Evolutionary conservation across 768 basidiomycete species (phyloP).

Genomic region (Macrocybe gigantea): DNA sequence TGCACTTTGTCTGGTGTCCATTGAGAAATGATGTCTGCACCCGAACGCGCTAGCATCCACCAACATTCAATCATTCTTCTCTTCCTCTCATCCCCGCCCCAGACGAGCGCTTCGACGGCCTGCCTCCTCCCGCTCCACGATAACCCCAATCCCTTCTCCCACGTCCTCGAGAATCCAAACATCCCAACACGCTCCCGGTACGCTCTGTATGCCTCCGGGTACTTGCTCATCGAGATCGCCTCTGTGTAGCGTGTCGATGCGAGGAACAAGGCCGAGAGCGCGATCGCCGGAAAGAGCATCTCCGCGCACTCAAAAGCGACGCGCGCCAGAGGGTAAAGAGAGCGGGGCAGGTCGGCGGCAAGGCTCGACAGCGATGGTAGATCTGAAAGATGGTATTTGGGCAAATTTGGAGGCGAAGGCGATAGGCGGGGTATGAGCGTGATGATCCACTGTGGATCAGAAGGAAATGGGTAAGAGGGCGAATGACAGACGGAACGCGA

Average conservation of each 20-base stretch:
- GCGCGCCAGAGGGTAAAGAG: conserved; percentile 13
- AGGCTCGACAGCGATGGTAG: conserved; percentile 10
- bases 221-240: conserved; percentile 70
- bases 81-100: conserved; percentile 16
- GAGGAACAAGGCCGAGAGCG: conserved; percentile 67
- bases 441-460: conserved; percentile 49
- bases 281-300: conserved; percentile 42
- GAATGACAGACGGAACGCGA: not conserved
- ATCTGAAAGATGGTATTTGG: conserved; percentile 10
- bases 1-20: too few relatives aligned
- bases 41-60: too few relatives aligned
- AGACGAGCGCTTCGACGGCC: conserved; percentile 16
- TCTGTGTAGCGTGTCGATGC: conserved; percentile 80
- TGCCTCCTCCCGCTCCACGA: conserved; percentile 14
- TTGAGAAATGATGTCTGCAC: too few relatives aligned
- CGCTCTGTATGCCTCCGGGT: conserved; percentile 59
- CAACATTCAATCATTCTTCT: conserved; percentile 10
- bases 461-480: conserved; percentile 1
- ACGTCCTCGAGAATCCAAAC: conserved; percentile 49
- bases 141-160: conserved; percentile 17
- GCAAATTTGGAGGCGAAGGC: conserved; percentile 20
- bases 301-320: conserved; percentile 21
- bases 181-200: conserved; percentile 80
- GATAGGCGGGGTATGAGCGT: conserved; percentile 61
- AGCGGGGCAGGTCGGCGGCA: conserved; percentile 10